phyloP scores from a whole-genome alignment of 2,329 filamentous ascomycete genomes.

The Diaporthe destruens region DNA sequence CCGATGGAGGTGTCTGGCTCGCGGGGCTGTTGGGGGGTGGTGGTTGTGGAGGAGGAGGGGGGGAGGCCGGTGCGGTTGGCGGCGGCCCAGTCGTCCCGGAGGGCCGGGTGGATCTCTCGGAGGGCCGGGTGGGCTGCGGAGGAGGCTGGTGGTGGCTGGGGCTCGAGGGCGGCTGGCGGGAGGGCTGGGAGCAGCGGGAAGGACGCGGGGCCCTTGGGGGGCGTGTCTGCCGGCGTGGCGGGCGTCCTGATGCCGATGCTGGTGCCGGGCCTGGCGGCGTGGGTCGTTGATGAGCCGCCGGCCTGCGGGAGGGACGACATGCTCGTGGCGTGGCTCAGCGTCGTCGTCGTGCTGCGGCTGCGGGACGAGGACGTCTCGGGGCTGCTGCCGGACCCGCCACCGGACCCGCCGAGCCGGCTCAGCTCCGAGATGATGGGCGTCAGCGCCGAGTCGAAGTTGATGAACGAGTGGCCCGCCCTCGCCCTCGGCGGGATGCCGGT shows the following conservation, averaged over 20 bases:
- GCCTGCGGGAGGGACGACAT: conserved; percentile 18
- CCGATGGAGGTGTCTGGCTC: conserved; percentile 51
- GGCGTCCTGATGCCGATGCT: conserved; percentile 10
- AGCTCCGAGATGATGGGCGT: conserved; percentile 38
- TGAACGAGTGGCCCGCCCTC: conserved; percentile 35
- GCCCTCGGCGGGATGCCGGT: conserved; percentile 7
- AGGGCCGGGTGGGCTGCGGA: neutral
- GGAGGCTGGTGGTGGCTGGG: neutral
- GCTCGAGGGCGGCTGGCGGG: conserved; percentile 17
- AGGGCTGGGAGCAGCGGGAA: conserved; percentile 6
- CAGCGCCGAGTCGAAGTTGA: conserved; percentile 35
- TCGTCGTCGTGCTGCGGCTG: no score
- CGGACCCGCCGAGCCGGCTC: conserved; percentile 29
- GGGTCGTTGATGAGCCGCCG: neutral
- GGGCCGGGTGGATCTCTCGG: conserved; percentile 12
- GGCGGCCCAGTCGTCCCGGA: conserved; percentile 36
- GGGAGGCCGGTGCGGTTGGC: conserved; percentile 21
- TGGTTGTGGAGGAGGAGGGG: conserved; percentile 21
- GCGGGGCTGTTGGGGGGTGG: conserved; percentile 37
- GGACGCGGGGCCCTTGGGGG: neutral
- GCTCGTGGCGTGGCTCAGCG: conserved; percentile 33
- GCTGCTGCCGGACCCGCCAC: conserved; percentile 29
- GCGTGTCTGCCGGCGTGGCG: conserved; percentile 14
- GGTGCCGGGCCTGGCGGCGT: neutral
- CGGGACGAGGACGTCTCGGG: conserved; percentile 30